These are phyloP conservation scores for Sphaceloma murrayae DNA, from an alignment of 2,329 filamentous ascomycete genomes.

Conservation along the genomic window DNA sequence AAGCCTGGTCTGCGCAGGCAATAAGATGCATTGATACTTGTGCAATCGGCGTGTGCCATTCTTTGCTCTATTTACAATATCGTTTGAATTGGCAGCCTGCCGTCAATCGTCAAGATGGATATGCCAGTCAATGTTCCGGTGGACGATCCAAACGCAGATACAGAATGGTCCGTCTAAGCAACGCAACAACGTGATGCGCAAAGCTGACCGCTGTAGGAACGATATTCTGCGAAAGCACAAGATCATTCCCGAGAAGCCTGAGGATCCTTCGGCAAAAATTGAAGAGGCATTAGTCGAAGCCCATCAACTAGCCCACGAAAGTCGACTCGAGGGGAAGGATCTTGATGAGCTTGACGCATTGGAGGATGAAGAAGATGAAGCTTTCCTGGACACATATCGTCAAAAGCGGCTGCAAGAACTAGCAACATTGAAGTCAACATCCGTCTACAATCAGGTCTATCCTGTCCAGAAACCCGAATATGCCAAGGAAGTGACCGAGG, in stretches of 20 bases:
- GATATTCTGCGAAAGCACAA: conserved; percentile 96
- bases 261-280: conserved; percentile 89
- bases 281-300: conserved; percentile 87
- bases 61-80: neutral
- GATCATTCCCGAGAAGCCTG: conserved; percentile 94
- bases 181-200: too few relatives aligned
- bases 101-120: conserved; percentile 27
- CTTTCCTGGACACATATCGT: conserved; percentile 80
- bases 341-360: conserved; percentile 87
- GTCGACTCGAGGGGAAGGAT: conserved; percentile 86
- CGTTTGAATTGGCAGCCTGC: neutral
- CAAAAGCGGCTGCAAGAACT: conserved; percentile 80
- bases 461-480: conserved; percentile 93
- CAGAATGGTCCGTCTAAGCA: conserved; percentile 63
- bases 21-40: too few relatives aligned
- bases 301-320: conserved; percentile 75
- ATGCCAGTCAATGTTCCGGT: conserved; percentile 69
- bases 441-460: conserved; percentile 82
- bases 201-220: conserved; percentile 55
- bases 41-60: too few relatives aligned
- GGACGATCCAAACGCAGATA: conserved; percentile 92
- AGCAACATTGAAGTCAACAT: conserved; percentile 61
- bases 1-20: too few relatives aligned
- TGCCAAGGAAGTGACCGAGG: conserved; percentile 80
- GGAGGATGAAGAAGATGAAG: conserved; percentile 92